A percentile compares a stretch with the other conserved stretches of the same genome.
phyloP scores from a whole-genome alignment of 306 rosid species.

The Inga leiocalycina region DNA sequence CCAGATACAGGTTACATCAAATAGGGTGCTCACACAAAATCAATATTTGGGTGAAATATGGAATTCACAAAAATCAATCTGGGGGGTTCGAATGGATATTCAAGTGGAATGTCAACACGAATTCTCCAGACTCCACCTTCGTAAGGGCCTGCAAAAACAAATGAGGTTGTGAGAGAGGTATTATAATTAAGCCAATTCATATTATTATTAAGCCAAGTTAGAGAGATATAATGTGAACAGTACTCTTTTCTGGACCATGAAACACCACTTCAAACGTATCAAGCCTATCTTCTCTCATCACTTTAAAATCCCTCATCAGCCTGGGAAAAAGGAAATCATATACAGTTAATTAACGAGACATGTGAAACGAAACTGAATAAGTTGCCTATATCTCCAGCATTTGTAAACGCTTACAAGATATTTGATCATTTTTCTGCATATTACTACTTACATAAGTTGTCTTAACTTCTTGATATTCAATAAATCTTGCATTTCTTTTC shows the following conservation, averaged over 20 bases:
- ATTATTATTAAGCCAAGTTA: not conserved
- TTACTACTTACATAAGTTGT: too few species aligned
- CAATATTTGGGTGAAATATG: slow-evolving; percentile 87
- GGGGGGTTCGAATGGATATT: slow-evolving; percentile 70
- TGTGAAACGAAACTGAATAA: too few species aligned
- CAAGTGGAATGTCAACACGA: slow-evolving; percentile 63
- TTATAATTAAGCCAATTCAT: not conserved
- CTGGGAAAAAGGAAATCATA: not conserved
- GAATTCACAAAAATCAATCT: slow-evolving; percentile 63
- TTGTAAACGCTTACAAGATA: too few species aligned
- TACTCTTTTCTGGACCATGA: not conserved
- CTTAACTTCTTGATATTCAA: too few species aligned
- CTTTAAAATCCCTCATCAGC: not conserved
- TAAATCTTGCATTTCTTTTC: too few species aligned
- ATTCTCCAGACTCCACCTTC: slow-evolving; percentile 75
- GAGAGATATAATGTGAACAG: not conserved
- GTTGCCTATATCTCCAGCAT: too few species aligned
- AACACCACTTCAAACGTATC: not conserved
- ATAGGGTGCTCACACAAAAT: slow-evolving; percentile 58
- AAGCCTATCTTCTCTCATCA: not conserved
- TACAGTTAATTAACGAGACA: not conserved
- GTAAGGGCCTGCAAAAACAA: slow-evolving; percentile 3
- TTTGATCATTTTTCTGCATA: too few species aligned
- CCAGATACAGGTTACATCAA: not conserved
- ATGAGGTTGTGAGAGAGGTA: too few species aligned